Evolutionary conservation across 345 rosid species (phyloP), one percentile per base, ranked within the genome.

Genomic region (Lumnitzera racemosa): DNA sequence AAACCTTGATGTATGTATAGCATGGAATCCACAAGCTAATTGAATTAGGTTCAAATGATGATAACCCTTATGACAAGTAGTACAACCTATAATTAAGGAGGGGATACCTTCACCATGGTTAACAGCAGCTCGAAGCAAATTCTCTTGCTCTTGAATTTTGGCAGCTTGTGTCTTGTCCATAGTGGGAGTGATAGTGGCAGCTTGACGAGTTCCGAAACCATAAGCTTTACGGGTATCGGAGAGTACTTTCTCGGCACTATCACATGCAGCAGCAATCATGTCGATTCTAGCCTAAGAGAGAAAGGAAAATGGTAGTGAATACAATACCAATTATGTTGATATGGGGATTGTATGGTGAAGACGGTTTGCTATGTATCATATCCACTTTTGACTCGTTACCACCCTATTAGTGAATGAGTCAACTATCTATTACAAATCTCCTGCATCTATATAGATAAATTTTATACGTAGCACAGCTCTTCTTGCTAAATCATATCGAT

Each of bases 181-280:
- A 57, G 97, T 84, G 4, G 95, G 97, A 72, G 81, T 83, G 73
- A 81, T 83, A 0, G 95, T 63, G 11, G 88, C 95, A 13, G 91
- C 96, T 77, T 88, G 95, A 60, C 94, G 90, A 46, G 83, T 58
- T 51, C 90, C 91, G 55, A 85, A 73, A 61, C 90, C 83, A 68
- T 90, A 90, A 36, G 91, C 97, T 82, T 90, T 86, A 56, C 92
- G 92, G 5, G 95, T 82, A 54, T 90, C 95, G 24, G 90, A 86
- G 59, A 94, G 67, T 10, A 88, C 90, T 73, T 83, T 84, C 73
- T 81, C 97, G 47, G 95, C 96, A 80, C 86, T 80, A 72, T 85
- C 95, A 79, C 97, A 94, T n/a, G 95, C 99, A 56, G 82, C 86
- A 17, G 76, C 90, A 71, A 95, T 95, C 91, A 77, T 84, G 17